Base-by-base conservation (phyloP, 2,329 filamentous ascomycete species). In the Neopestalotiopsis sp. region DNA sequence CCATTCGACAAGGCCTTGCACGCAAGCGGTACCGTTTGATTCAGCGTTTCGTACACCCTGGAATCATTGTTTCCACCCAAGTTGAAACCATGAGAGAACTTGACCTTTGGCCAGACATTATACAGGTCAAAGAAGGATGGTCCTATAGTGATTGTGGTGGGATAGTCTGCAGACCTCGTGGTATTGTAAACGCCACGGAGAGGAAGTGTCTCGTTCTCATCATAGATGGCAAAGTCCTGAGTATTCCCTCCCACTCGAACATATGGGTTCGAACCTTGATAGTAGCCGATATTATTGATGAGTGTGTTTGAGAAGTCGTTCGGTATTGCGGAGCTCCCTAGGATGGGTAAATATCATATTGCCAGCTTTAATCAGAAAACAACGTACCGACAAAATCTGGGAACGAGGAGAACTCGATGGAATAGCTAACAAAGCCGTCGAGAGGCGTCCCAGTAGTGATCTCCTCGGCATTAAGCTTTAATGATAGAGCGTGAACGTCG, bases 231-330 rank as follows among this genome's bases (percentile, higher is more conserved):
- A 71, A 87, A 90, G 78, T 91, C 89, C 77, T 91, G 89, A 0
- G 89, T 91, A 73, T 91, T 91, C n/a, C 89, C 90, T 3, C 90
- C 89, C 1, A 91, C 88, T 17, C 89, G 82, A 67, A 91, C 86
- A 72, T 88, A 83, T 1, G 89, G 89, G 70, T 89, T 89, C 6
- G 81, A 83, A 9, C 88, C 88, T 14, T 81, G 82, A 3, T 90
- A 74, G n/a, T 82, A 75, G 1, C 81, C 85, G 24, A 91, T 73
- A 68, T 90, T 91, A 40, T 85, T 82, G 32, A 91, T 78, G 6
- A 91, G 81, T 63, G 88, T 89, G 69, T 90, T 83, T 0, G 88
- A 90, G 76, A 89, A 91, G 0, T 75, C 81, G 73, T 91, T 91
- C 1, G 89, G 89, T 9, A 75, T 73, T 0, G 86, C 85, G 6